A percentile compares a stretch with the other conserved stretches of the same genome.
These are phyloP conservation scores for Glycine soja DNA, from an alignment of 306 rosid species.

Conservation along the genomic window DNA sequence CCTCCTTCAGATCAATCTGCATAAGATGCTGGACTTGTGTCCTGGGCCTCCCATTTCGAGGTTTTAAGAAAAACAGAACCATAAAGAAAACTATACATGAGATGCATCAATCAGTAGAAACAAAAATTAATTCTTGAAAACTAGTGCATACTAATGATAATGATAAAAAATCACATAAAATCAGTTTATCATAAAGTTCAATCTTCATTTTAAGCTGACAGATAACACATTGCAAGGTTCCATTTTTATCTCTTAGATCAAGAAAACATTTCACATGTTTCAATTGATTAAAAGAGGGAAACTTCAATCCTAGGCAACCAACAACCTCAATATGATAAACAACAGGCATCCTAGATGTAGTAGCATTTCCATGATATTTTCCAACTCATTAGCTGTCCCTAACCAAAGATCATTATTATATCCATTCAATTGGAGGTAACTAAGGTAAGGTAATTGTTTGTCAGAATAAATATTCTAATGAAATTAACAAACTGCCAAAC, in stretches of 20 bases:
- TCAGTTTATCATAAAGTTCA: neutral
- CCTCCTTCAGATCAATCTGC: constrained; percentile 98
- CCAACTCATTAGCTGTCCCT: neutral
- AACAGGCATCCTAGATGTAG: neutral
- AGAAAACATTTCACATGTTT: neutral
- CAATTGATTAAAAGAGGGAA: constrained; percentile 26
- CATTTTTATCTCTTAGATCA: neutral
- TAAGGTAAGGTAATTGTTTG: neutral
- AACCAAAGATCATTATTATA: neutral
- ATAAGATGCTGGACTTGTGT: constrained; percentile 98
- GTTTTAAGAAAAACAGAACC: constrained; percentile 49
- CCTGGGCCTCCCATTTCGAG: constrained; percentile 96
- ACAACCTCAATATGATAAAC: constrained; percentile 1
- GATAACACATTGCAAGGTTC: neutral
- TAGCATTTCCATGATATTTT: constrained; percentile 20
- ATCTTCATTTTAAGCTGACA: constrained; percentile 25
- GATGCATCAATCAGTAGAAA: constrained; percentile 31
- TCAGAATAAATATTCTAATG: constrained; percentile 10
- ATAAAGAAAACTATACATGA: constrained; percentile 11
- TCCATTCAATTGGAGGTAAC: neutral
- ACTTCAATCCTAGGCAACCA: neutral
- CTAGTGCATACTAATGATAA: neutral
- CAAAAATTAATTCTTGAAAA: neutral
- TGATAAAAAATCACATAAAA: constrained; percentile 8
- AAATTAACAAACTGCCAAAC: constrained; percentile 19